Base-by-base conservation (phyloP, 1,139 yeast genomes). In the Blastobotrys capitulatus region DNA sequence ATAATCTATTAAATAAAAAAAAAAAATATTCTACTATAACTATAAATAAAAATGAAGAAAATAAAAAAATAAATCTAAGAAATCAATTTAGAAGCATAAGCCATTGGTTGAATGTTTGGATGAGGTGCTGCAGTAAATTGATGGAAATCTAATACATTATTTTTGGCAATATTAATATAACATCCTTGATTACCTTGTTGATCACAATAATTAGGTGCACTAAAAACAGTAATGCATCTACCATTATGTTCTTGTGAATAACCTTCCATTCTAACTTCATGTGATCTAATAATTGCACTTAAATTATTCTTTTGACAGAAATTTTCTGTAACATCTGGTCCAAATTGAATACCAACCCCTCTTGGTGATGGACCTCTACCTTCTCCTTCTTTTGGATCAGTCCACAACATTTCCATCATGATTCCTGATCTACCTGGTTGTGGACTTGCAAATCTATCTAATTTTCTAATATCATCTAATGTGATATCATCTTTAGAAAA, bases 141-240 rank as follows among this genome's bases (percentile, higher is more conserved):
- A 54, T 76, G 75, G 48, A 74, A 77, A 4, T 77, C 70, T 56
- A 86, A 70, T 51, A 76, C 70, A 56, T 78, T 75, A 55, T 82
- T 83, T 2, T 79, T 79, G 57, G 77, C 80, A 42, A 72, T 67
- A 57, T 87, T 84, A 49, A 90, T 82, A 51, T 86, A 86, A 10
- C 95, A 98, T 48, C 97, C 99, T 57, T 78, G 68, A 67, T 92
- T 92, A 15, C 95, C 96, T 50, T 88, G 89, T 16, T 84, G 74
- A 63, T 94, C 99, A 70, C 97, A 90, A 68, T 92, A 92, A 67
- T 94, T 90, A 38, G 99, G 99, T 0, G 99, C 98, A 67, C 95
- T 83, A 68, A 92, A 92, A 20, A 92, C 96, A 0, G 99, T 92
- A 51, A 89, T 80, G 48, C 92, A 78, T 59, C 82, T 76, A 9